Conservation (phyloP, 805 yeast species). For the Metschnikowia colocasiae region DNA sequence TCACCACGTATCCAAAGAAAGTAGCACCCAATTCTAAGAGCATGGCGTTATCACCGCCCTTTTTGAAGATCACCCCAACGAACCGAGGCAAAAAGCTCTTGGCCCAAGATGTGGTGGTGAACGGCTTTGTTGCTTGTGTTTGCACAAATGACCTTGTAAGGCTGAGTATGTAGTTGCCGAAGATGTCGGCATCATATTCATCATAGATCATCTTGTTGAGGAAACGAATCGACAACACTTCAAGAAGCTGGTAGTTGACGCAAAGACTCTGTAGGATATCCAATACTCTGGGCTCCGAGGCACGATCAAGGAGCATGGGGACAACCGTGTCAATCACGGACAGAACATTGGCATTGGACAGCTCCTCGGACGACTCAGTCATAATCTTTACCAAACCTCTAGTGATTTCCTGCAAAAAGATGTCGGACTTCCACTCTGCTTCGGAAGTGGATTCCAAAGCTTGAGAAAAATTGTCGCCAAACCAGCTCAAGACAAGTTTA, state of each 20-base stretch:
- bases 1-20: slow-evolving; percentile 39
- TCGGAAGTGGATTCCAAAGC: slow-evolving; percentile 34
- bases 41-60: slow-evolving; percentile 17
- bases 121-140: slow-evolving; percentile 29
- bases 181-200: slow-evolving; percentile 7
- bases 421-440: slow-evolving; percentile 35
- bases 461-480: slow-evolving; percentile 51
- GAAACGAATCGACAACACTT: slow-evolving; percentile 41
- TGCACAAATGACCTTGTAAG: slow-evolving; percentile 23
- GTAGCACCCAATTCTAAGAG: slow-evolving; percentile 39
- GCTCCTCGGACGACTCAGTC: slow-evolving; percentile 15
- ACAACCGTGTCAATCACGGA: slow-evolving; percentile 41
- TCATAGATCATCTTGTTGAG: slow-evolving; percentile 36
- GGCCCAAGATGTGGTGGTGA: slow-evolving; percentile 41
- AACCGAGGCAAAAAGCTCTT: slow-evolving; percentile 42
- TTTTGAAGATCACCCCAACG: slow-evolving; percentile 18
- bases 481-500: slow-evolving; percentile 58
- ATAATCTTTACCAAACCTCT: slow-evolving; percentile 52
- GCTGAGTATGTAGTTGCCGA: slow-evolving; percentile 17
- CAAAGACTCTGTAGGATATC: slow-evolving; percentile 29
- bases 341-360: slow-evolving; percentile 23
- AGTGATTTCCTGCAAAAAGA: slow-evolving; percentile 51
- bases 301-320: slow-evolving; percentile 25
- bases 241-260: slow-evolving; percentile 42
- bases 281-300: slow-evolving; percentile 29